Evolutionary conservation across 768 basidiomycete genomes (phyloP).

Genomic region (Termitomyces sp.): DNA sequence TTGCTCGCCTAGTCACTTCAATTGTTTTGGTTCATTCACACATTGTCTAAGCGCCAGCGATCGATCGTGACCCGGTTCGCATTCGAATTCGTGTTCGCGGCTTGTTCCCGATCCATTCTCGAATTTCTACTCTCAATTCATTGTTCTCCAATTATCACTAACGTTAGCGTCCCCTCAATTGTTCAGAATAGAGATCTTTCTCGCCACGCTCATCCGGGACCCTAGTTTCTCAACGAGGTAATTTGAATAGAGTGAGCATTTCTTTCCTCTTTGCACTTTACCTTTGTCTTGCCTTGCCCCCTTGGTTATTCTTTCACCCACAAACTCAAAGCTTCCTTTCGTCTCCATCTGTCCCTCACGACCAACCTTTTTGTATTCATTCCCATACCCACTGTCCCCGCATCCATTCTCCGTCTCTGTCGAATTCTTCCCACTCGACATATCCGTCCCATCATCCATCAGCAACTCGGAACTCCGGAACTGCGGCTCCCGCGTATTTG

Average conservation of each 20-base stretch:
- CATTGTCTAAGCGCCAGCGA: background rate
- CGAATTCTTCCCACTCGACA: background rate
- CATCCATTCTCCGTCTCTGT: background rate
- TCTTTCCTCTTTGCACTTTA: background rate
- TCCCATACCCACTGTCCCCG: background rate
- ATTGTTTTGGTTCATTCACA: background rate
- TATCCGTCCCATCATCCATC: background rate
- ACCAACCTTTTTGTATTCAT: conserved; percentile 16
- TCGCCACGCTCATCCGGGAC: background rate
- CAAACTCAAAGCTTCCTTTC: background rate
- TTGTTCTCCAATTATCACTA: background rate
- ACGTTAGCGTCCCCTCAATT: background rate
- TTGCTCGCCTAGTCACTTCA: background rate
- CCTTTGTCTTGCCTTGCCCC: background rate
- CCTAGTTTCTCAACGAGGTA: background rate
- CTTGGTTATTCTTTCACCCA: background rate
- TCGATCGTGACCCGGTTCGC: background rate
- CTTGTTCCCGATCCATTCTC: background rate
- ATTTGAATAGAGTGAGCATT: background rate
- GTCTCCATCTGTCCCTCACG: background rate
- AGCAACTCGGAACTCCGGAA: conserved; percentile 2
- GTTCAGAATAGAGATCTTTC: background rate
- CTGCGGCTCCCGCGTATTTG: background rate
- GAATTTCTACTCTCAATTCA: background rate
- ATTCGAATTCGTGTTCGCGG: background rate